Conservation (phyloP, 2,329 filamentous ascomycete genomes). For the Aspergillus sp. region DNA sequence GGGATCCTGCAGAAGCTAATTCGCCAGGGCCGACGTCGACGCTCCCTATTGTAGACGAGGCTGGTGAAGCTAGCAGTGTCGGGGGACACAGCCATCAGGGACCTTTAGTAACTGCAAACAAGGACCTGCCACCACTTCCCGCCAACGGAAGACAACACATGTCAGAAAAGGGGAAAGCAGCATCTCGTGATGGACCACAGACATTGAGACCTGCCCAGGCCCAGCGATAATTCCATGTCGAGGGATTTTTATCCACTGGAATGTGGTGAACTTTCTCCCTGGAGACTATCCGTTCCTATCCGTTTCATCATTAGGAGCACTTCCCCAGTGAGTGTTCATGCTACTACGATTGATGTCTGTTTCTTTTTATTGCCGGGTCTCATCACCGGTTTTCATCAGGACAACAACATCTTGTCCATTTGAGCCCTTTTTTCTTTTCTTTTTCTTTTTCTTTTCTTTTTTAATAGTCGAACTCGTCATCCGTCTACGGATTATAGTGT, state of each 20-base stretch:
- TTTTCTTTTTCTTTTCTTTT: constrained; percentile 4
- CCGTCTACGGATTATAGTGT: not conserved
- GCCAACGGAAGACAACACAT: constrained; percentile 7
- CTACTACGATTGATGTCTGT: constrained; percentile 27
- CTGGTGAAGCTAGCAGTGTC: constrained; percentile 65
- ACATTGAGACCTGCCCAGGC: not conserved
- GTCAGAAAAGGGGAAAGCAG: constrained; percentile 19
- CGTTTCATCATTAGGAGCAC: not conserved
- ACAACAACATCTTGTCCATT: constrained; percentile 4
- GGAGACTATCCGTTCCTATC: constrained; percentile 1
- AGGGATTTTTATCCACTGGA: no score
- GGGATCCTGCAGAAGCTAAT: constrained; percentile 50
- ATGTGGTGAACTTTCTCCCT: no score
- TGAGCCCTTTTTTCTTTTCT: constrained; percentile 1
- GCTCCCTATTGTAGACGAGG: constrained; percentile 83
- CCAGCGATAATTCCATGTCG: not conserved
- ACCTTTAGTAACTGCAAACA: constrained; percentile 17
- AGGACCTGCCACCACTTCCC: constrained; percentile 24
- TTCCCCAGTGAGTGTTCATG: constrained; percentile 19
- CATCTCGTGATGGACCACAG: constrained; percentile 5
- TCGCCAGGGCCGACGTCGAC: constrained; percentile 47
- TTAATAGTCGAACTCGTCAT: not conserved
- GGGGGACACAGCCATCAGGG: constrained; percentile 45
- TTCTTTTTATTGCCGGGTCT: constrained; percentile 14
- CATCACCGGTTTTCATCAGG: constrained; percentile 8